phyloP scores from a whole-genome alignment of 2,329 filamentous ascomycete species.

The Cladophialophora chaetospira region DNA sequence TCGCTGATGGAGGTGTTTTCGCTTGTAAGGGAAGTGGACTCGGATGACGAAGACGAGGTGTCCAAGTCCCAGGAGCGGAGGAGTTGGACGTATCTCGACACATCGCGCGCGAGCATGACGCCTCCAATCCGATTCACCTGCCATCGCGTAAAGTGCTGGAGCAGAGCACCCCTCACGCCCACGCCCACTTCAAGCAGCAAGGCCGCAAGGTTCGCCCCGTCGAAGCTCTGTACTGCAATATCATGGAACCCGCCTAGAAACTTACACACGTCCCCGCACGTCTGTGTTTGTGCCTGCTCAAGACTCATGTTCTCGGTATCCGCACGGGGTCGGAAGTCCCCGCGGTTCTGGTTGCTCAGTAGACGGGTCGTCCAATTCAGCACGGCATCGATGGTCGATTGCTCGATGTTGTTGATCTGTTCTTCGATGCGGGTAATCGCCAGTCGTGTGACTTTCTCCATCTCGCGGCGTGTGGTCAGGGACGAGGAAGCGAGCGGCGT shows the following conservation, averaged over 20 bases:
- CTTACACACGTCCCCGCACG: slow-evolving; percentile 76
- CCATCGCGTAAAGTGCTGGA: slow-evolving; percentile 95
- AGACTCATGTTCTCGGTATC: slow-evolving; percentile 62
- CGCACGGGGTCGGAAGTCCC: slow-evolving; percentile 86
- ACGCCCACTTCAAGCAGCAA: slow-evolving; percentile 84
- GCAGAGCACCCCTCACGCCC: slow-evolving; percentile 73
- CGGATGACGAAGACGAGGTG: slow-evolving; percentile 47
- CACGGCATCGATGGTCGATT: slow-evolving; percentile 70
- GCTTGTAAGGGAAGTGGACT: too few species aligned
- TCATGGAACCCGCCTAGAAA: slow-evolving; percentile 73
- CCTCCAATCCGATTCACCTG: slow-evolving; percentile 90
- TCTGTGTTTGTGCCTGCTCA: slow-evolving; percentile 80
- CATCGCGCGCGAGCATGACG: slow-evolving; percentile 93
- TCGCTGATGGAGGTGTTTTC: too few species aligned
- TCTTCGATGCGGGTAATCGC: slow-evolving; percentile 79
- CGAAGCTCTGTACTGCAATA: slow-evolving; percentile 68
- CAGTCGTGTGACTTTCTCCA: slow-evolving; percentile 77
- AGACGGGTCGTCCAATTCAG: slow-evolving; percentile 74
- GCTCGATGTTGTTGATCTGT: slow-evolving; percentile 73
- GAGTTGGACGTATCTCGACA: slow-evolving; percentile 87
- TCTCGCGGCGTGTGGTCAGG: slow-evolving; percentile 83
- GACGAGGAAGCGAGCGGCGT: slow-evolving; percentile 87
- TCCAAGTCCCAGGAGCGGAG: slow-evolving; percentile 78
- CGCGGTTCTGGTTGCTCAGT: slow-evolving; percentile 77
- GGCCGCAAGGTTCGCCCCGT: slow-evolving; percentile 78